A percentile compares a stretch with the other conserved stretches of the same genome.
phyloP scores from a whole-genome alignment of 1,139 yeast genomes.

The Lodderomyces metapsilosis region DNA sequence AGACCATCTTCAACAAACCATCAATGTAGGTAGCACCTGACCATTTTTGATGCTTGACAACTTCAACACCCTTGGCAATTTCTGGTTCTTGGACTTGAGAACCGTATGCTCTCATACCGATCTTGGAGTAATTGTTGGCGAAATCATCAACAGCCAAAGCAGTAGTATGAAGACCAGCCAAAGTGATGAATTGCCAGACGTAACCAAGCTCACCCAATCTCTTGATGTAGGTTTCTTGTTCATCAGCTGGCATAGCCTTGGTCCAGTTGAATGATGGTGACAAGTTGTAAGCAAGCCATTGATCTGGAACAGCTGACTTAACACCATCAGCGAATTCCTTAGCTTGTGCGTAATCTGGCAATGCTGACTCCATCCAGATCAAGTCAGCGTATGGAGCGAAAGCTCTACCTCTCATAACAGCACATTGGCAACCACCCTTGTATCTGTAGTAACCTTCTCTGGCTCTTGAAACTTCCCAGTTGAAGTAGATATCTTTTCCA shows the following conservation, averaged over 20 bases:
- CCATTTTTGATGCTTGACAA: conserved; percentile 98
- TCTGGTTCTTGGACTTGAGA: conserved; percentile 83
- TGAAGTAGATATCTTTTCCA: conserved; percentile 84
- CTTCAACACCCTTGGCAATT: conserved; percentile 88
- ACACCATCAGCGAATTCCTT: conserved; percentile 94
- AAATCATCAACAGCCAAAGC: conserved; percentile 90
- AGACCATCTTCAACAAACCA: conserved; percentile 81
- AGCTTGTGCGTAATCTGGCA: conserved; percentile 93
- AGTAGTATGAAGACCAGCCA: conserved; percentile 96
- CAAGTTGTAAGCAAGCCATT: conserved; percentile 94
- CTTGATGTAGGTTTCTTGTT: conserved; percentile 87
- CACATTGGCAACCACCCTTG: conserved; percentile 96
- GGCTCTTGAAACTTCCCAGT: conserved; percentile 96
- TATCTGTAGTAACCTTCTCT: conserved; percentile 98
- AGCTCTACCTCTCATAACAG: conserved; percentile 95
- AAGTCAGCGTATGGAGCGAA: conserved; percentile 94
- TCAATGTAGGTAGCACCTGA: conserved; percentile 98
- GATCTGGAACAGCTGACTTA: conserved; percentile 74
- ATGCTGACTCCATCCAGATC: conserved; percentile 98
- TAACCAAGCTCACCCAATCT: conserved; percentile 88
- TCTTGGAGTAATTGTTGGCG: conserved; percentile 71
- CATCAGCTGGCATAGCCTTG: conserved; percentile 82
- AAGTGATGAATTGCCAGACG: conserved; percentile 97
- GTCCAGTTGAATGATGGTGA: conserved; percentile 99
- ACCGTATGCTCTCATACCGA: conserved; percentile 97